A percentile compares a stretch with the other conserved stretches of the same genome.
These are phyloP conservation scores for Iris pallida DNA, from an alignment of 116 monocot species.

Conservation along the genomic window DNA sequence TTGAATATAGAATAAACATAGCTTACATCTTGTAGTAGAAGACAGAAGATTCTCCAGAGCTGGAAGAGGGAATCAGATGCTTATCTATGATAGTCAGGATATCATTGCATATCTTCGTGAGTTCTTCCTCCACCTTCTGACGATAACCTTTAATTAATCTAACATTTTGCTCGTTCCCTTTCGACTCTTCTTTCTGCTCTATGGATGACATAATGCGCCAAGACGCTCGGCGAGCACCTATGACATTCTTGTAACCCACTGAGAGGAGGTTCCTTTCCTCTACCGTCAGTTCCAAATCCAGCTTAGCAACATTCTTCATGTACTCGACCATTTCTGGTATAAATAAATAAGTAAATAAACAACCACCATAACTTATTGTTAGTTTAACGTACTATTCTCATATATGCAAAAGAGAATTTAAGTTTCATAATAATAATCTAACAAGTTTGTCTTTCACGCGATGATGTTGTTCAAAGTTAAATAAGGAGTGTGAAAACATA, in stretches of 20 bases:
- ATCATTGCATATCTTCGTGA: conserved; percentile 47
- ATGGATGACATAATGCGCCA: conserved; percentile 55
- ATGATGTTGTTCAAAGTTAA: too few species aligned
- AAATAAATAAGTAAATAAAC: neutral
- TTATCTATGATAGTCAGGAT: conserved; percentile 34
- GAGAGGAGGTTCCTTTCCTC: conserved; percentile 66
- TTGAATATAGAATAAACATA: neutral
- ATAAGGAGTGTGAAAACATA: too few species aligned
- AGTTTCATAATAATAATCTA: too few species aligned
- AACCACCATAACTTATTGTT: neutral
- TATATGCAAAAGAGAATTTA: too few species aligned
- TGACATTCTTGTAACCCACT: conserved; percentile 51
- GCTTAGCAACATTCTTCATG: conserved; percentile 49
- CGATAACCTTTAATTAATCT: conserved; percentile 38
- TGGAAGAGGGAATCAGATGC: conserved; percentile 39
- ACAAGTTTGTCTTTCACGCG: too few species aligned
- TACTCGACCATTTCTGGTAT: conserved; percentile 54
- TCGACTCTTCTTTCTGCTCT: conserved; percentile 54
- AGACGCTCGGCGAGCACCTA: conserved; percentile 44
- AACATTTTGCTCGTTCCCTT: conserved; percentile 36
- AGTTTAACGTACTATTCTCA: neutral
- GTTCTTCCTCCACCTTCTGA: conserved; percentile 44
- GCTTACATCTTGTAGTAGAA: conserved; percentile 35
- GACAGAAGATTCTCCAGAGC: conserved; percentile 29
- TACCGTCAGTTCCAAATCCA: conserved; percentile 39